Evolutionary conservation across 2,329 filamentous ascomycete species (phyloP), one percentile per base, ranked within the genome.

Genomic region (Diaporthe sp.): DNA sequence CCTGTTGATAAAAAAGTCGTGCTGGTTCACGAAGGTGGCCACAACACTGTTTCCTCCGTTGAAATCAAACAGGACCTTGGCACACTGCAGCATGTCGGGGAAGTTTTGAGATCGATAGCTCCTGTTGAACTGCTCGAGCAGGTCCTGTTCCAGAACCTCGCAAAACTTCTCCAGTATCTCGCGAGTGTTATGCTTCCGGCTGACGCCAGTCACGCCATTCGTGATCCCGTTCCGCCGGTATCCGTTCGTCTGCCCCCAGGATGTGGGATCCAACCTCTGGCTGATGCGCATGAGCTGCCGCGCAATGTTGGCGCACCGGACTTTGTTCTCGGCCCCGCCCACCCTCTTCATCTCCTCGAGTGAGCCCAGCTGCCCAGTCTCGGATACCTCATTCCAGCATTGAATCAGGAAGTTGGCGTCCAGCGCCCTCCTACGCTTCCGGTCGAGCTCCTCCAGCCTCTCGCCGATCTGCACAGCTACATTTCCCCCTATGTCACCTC

Each of bases 1-100:
- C 37, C 96, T 90, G 82, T 98, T 97, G 81, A 99, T 98, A 86
- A 99, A 99, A 89, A 99, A 99, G 81, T 98, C 95, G 85, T 99
- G 97, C 84, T 99, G 97, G 82, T 99, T 99, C 82, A 99, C 96
- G 84, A 98, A 99, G 15, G 96, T 89, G 19, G 95, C 96, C 84
- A 98, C 98, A 76, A 98, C 97, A 82, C 96, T 98, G 75, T 95
- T 92, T 71, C 97, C 97, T 71, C 97, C 95, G 83, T 96, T 98
- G 88, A 99, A 99, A 84, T 98, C 97, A 82, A 97, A 91, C 77
- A 99, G 88, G 57, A 98, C 97, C 81, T 94, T 94, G 73, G 97
- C 95, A 83, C 97, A 99, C 83, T 98, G 97, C 86, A 95, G 93
- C 97, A 99, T 99, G 80, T 97, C 96, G 79, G 98, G 95, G 81